Base-by-base conservation (phyloP, 805 yeast genomes). In the Pichia ethanolica region DNA sequence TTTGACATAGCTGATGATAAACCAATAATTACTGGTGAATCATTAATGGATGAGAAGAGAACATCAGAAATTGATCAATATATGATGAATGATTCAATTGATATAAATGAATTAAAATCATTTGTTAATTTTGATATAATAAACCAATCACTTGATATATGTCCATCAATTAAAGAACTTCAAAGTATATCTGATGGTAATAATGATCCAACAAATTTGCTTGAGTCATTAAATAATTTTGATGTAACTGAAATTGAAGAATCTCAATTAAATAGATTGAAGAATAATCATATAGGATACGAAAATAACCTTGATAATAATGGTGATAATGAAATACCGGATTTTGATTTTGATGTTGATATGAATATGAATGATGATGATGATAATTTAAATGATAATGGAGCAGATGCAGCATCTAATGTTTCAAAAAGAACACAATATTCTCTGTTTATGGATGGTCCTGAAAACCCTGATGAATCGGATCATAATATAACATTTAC, bases 401-500 rank as follows among this genome's bases (percentile, higher is more conserved):
- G 46, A 12, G 49, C 45, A 13, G 51, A 46, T n/a, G 43, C 36
- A n/a, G 46, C 39, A 25, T 20, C 42, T 20, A 48, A 39, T 44
- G 30, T 27, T 9, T 49, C 56, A 4, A 56, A 53, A 42, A 53
- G 68, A 39, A 64, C 68, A 3, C 66, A 63, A 39, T 65, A 59
- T 41, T 67, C 71, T 0, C 38, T 63, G 20, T 60, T 61, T 42
- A 53, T 64, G 20, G 68, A 61, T 38, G 66, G 59, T 20, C 66
- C 49, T 5, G 62, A 60, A 10, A 62, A 63, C 8, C 50, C 58
- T 32, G 63, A 58, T n/a, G 52, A 57, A 6, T 51, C 59, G 13
- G 52, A 46, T 9, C 66, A 67, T 4, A 63, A 63, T 47, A 13
- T 63, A 32, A 66, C 69, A 1, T 49, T 67, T 8, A 38, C 41